A percentile compares a stretch with the other conserved stretches of the same genome.
phyloP scores from a whole-genome alignment of 2,329 filamentous ascomycete genomes.

The Didymella exigua region DNA sequence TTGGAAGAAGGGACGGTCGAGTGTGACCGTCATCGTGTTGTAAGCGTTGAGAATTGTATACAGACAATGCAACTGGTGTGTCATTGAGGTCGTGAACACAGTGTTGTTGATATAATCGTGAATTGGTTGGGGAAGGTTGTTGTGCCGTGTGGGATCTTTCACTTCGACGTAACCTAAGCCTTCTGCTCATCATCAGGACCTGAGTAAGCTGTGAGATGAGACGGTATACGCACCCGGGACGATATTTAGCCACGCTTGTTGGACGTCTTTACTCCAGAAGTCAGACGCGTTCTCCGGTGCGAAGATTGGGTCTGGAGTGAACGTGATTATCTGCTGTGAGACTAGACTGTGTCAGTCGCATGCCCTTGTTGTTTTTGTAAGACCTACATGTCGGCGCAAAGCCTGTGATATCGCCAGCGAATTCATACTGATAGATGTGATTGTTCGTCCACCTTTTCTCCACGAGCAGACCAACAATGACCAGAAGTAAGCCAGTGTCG shows the following conservation, averaged over 20 bases:
- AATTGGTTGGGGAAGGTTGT: conserved; percentile 39
- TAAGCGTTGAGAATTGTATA: conserved; percentile 43
- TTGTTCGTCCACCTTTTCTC: conserved; percentile 31
- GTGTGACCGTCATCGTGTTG: conserved; percentile 32
- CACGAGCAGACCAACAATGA: conserved; percentile 36
- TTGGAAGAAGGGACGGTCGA: conserved; percentile 12
- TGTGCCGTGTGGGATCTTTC: conserved; percentile 26
- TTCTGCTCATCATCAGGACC: conserved; percentile 21
- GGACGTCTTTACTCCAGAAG: conserved; percentile 41
- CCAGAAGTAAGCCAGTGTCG: conserved; percentile 36
- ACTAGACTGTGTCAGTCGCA: conserved; percentile 21
- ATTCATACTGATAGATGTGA: conserved; percentile 25
- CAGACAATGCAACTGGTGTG: conserved; percentile 44
- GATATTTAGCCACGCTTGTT: conserved; percentile 40
- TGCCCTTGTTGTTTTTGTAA: neutral
- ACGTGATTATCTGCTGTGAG: conserved; percentile 39
- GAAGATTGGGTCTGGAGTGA: conserved; percentile 33
- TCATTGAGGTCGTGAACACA: conserved; percentile 43
- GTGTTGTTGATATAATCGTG: conserved; percentile 40
- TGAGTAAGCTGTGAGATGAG: neutral
- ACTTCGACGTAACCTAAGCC: conserved; percentile 43
- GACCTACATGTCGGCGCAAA: conserved; percentile 40
- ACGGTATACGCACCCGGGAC: conserved; percentile 32
- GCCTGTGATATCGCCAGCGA: conserved; percentile 40
- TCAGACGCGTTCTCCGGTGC: conserved; percentile 36